Base-by-base conservation (phyloP, 495 filamentous ascomycete genomes). In the Aspergillus nidulans region DNA sequence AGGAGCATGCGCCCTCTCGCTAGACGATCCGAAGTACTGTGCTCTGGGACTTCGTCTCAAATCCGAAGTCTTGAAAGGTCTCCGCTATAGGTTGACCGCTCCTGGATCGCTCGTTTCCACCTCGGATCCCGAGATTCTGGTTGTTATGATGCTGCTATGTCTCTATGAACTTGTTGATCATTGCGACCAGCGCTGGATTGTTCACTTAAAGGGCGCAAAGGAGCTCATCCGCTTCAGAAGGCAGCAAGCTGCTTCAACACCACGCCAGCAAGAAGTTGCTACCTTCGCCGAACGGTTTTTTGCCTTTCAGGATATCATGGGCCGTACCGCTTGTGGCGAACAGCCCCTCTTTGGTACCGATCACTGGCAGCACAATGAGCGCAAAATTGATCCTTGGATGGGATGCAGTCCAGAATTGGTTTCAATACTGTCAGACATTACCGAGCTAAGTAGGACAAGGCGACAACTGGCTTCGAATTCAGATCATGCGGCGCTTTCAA, bases 291-390 rank as follows among this genome's bases (percentile, higher is more conserved):
- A 77, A 53, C 67, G 67, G 12, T 77, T 77, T 49, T 77, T 77
- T 49, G 74, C 74, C 13, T 77, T 77, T 42, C 74, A 77, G 46
- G 74, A 77, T 63, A 69, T 77, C 44, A 77, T 77, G 69, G 73
- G 74, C 19, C 70, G 74, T 19, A 77, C 74, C 13, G 74, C 74
- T 9, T 77, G 74, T 56, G 74, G 67, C 4, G 66, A 76, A 38
- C 68, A 68, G 40, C 63, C 67, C 0, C 43, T 70, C 10, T 76
- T 77, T 50, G 72, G 70, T 3, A 69, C 55, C 26, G 74, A 76
- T 48, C 74, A 77, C 41, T 77, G 74, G 74, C 62, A 62, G 16
- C 65, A 71, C 9, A 62, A 69, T 23, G 67, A 71, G 24, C 65
- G 59, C 24, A 61, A 50, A 6, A 68, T 77, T 36, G 73, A 76